Percentiles rank a stretch among this genome's conserved stretches.
phyloP scores from a whole-genome alignment of 805 yeast genomes.

The Wickerhamiella allomyrinae region DNA sequence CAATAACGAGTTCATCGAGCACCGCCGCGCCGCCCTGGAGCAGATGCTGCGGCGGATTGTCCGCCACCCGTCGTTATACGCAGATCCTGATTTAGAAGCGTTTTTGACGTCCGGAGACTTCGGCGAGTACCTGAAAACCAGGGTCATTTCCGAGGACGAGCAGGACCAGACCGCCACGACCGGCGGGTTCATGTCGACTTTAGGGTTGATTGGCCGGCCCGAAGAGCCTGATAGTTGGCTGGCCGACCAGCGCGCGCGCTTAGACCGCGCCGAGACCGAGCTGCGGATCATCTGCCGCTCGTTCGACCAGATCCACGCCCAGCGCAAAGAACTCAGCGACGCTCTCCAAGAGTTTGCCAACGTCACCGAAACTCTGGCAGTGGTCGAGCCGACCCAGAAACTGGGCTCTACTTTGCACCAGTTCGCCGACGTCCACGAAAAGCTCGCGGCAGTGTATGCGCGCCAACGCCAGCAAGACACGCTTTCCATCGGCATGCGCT shows the following conservation, averaged over 20 bases:
- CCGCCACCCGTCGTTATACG: constrained; percentile 38
- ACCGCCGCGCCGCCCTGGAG: constrained; percentile 70
- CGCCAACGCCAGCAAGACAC: constrained; percentile 75
- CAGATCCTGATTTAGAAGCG: constrained; percentile 62
- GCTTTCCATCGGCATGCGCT: constrained; percentile 68
- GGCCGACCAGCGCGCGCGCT: constrained; percentile 47
- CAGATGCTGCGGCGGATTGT: constrained; percentile 70
- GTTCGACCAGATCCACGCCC: constrained; percentile 57
- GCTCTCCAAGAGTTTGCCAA: constrained; percentile 55
- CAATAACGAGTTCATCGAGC: constrained; percentile 78
- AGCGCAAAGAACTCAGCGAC: constrained; percentile 56
- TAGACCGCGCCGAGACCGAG: constrained; percentile 61
- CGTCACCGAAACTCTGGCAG: constrained; percentile 46
- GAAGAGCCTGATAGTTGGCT: constrained; percentile 72
- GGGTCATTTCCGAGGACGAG: constrained; percentile 34
- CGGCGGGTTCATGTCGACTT: constrained; percentile 53
- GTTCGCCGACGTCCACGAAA: constrained; percentile 57
- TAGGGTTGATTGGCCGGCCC: constrained; percentile 56
- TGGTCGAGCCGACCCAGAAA: constrained; percentile 56
- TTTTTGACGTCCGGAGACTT: constrained; percentile 69
- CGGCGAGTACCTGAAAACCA: constrained; percentile 43
- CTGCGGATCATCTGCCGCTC: constrained; percentile 54
- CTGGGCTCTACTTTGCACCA: constrained; percentile 50
- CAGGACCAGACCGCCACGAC: constrained; percentile 25
- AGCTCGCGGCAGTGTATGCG: constrained; percentile 59